Base-by-base conservation (phyloP, 805 yeast species). In the Hanseniaspora mollemarum region DNA sequence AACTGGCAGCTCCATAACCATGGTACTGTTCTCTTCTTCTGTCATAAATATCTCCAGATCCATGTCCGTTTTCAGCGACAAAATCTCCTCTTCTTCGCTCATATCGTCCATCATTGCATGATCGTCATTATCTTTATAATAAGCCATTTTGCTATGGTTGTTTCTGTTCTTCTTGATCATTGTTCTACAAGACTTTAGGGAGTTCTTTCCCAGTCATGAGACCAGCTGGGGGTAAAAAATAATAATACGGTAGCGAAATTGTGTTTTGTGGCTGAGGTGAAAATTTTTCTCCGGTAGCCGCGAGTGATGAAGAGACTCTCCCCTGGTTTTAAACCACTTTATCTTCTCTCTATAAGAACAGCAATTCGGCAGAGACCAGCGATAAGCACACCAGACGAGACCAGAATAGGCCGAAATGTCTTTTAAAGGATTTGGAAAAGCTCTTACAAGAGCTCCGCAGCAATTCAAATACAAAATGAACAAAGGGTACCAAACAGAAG, bases 361-460 rank as follows among this genome's bases (percentile, higher is more conserved):
- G n/a, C n/a, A n/a, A n/a, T n/a, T n/a, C n/a, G n/a, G n/a, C n/a
- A n/a, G n/a, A n/a, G n/a, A n/a, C n/a, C n/a, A n/a, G n/a, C n/a
- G n/a, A n/a, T n/a, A n/a, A n/a, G n/a, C n/a, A n/a, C n/a, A 31
- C 24, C 5, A 42, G 31, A 31, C 22, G 16, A 7, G 15, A n/a
- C n/a, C 13, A 13, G 24, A 26, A 39, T 5, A 37, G 12, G 29
- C 28, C 35, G 36, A 37, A 21, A 87, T 87, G 95, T 83, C 92
- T 67, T 83, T 87, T 68, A 87, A 86, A 67, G 96, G 96, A 42
- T 68, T 87, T 57, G 82, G 81, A 54, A 87, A 85, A 67, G 78
- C 88, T 32, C 70, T 86, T 54, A 76, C 78, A 42, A 72, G 95
- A 60, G 95, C 96, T 7, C 98, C 98, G 41, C 97, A 92, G 68